These are phyloP conservation scores for Carpinus viminea DNA, from an alignment of 306 rosid genomes.

Conservation along the genomic window DNA sequence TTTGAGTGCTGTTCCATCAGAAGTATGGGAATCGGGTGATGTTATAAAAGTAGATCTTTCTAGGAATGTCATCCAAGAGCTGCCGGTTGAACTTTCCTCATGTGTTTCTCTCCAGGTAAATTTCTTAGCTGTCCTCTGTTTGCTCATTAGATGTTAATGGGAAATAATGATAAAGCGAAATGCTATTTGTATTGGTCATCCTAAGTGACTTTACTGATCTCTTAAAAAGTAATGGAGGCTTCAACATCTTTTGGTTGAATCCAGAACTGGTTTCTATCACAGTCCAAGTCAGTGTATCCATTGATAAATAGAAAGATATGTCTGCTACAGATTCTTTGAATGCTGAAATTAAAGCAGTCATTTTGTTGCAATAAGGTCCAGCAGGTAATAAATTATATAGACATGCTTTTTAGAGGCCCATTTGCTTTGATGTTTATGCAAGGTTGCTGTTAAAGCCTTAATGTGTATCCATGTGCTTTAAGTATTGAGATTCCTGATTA, in stretches of 20 bases:
- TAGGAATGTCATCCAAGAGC: slow-evolving; percentile 77
- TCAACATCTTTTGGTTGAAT: background rate
- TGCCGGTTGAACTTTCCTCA: slow-evolving; percentile 83
- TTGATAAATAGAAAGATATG: background rate
- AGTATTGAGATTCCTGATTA: too few relatives aligned
- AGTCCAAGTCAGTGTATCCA: background rate
- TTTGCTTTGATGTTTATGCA: background rate
- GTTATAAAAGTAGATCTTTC: slow-evolving; percentile 70
- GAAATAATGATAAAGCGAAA: background rate
- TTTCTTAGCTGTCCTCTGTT: background rate
- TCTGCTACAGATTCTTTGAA: background rate
- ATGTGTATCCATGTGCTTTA: background rate
- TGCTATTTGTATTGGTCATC: background rate
- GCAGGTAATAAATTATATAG: background rate
- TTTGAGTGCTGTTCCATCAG: slow-evolving; percentile 74
- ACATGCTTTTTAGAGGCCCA: background rate
- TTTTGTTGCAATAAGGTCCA: background rate
- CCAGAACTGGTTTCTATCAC: background rate
- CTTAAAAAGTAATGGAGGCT: background rate
- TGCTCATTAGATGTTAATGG: background rate
- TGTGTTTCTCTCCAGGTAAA: slow-evolving; percentile 35
- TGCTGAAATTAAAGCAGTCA: background rate
- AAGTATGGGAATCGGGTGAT: slow-evolving; percentile 83
- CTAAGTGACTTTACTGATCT: background rate
- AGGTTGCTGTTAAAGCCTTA: background rate